Base-by-base conservation (phyloP, 2,329 filamentous ascomycete species). In the Alternaria brassicicola region DNA sequence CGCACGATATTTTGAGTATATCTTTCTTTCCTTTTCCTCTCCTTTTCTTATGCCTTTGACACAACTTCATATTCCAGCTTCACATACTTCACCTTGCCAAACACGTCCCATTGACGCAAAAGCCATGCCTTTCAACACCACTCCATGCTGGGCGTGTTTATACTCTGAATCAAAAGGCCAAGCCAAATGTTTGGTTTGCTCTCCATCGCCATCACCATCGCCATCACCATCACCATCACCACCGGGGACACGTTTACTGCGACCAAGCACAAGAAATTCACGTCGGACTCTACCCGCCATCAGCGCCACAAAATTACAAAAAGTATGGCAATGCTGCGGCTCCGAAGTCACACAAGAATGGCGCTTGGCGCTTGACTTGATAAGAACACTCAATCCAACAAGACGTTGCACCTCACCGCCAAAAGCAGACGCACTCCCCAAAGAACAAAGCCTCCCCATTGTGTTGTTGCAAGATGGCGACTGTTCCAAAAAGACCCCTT, bases 101-200 rank as follows among this genome's bases (percentile, higher is more conserved):
- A 33, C 10, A 47, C 19, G n/a, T n/a, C 9, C 8, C 19, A 15
- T 12, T 19, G n/a, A 47, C n/a, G 13, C 19, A 17, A 25, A 23
- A 9, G 19, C 17, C 13, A 47, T 47, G 28, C 12, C 43, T 17
- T 5, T 19, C 19, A 10, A 3, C 8, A 28, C 4, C 21, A 17
- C 17, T 21, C 31, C 19, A 28, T 58, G 55, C 31, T 51, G 36
- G 56, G 47, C 46, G 15, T 55, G 52, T 36, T n/a, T 15, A 13
- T 50, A 28, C 8, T 33, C 45, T 23, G 36, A 36, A 3, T 4
- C 26, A 6, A n/a, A 33, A 17, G 21, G 15, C 21, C 39, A 53
- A 53, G 30, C 19, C 21, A n/a, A 21, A n/a, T 55, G 43, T 19
- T 5, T n/a, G 1, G 30, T 55, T 25, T 55, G 52, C 52, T 31